Base-by-base conservation (phyloP, 2,329 filamentous ascomycete genomes). In the Mycosphaerelloides madeirae region DNA sequence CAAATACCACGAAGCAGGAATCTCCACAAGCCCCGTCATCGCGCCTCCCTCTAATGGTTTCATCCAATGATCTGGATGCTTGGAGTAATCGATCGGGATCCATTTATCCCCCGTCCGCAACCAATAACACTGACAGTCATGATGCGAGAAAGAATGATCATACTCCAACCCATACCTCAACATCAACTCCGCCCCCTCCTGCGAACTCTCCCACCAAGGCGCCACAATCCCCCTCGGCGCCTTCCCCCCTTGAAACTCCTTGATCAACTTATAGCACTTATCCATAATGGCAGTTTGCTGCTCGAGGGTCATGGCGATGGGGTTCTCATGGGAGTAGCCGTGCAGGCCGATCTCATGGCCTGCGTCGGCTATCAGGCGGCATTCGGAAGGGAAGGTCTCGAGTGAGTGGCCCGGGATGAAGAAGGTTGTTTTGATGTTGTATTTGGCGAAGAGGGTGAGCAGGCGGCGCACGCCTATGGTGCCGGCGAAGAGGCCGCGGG, bases 211-310 rank as follows among this genome's bases (percentile, higher is more conserved):
- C 84, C 84, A 89, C 76, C 79, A 89, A 0, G 85, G 85, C 0
- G 84, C 84, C 0, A 88, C 84, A 31, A 76, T 82, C 1, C 85
- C 85, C 1, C 83, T 71, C 0, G 85, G 85, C 1, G 81, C 81
- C 65, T 86, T 87, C 5, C 85, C 81, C n/a, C 51, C 63, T 31
- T 76, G 78, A 57, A 90, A 84, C 0, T 83, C 79, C 0, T 80
- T 86, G 28, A 88, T 74, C 64, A 88, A 73, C 16, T 76, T 75
- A 60, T 82, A 87, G 14, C 83, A 87, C 65, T 86, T 86, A 57
- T 85, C 81, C 5, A 91, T 74, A 13, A 90, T 81, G 45, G 85
- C 83, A 12, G 76, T 76, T 63, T 90, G 85, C 66, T 90, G 85
- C 59, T 88, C 84, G 1, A 85, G 62, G 0, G 75, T 84, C 83